Evolutionary conservation across 441 rosid species (phyloP).

Genomic region (Mallotus japonicus): DNA sequence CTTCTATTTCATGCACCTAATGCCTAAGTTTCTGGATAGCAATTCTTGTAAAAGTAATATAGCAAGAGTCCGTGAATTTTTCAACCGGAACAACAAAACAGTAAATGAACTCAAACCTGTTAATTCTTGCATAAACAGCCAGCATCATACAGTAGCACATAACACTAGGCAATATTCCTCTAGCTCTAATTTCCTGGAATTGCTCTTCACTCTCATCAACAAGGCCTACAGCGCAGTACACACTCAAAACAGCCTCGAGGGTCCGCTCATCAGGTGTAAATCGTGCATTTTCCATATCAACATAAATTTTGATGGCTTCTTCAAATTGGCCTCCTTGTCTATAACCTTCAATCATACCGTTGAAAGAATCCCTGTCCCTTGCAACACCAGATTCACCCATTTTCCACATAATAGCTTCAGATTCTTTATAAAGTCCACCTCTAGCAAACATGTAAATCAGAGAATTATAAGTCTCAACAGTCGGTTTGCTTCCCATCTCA

Average conservation of each 20-base stretch:
- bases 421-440: conserved; percentile 83
- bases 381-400: conserved; percentile 66
- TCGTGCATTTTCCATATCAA: conserved; percentile 84
- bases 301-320: conserved; percentile 85
- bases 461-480: conserved; percentile 75
- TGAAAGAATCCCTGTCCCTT: conserved; percentile 66
- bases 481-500: conserved; percentile 78
- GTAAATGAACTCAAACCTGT: conserved; percentile 55
- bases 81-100: conserved; percentile 15
- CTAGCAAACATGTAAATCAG: conserved; percentile 75
- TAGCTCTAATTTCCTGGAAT: conserved; percentile 81
- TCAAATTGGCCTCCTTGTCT: conserved; percentile 91
- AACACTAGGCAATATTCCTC: conserved; percentile 77
- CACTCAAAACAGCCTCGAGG: conserved; percentile 85
- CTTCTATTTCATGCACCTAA: conserved; percentile 1
- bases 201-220: conserved; percentile 94
- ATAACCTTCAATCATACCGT: conserved; percentile 83
- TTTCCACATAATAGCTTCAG: conserved; percentile 55
- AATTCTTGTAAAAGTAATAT: background rate
- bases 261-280: conserved; percentile 83
- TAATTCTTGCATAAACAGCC: conserved; percentile 79
- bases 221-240: conserved; percentile 80
- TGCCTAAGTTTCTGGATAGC: background rate
- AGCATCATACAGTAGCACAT: conserved; percentile 94
- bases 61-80: background rate